These are phyloP conservation scores for Rhododendron kiyosumense DNA, from an alignment of 148 eudicot species.

Conservation along the genomic window DNA sequence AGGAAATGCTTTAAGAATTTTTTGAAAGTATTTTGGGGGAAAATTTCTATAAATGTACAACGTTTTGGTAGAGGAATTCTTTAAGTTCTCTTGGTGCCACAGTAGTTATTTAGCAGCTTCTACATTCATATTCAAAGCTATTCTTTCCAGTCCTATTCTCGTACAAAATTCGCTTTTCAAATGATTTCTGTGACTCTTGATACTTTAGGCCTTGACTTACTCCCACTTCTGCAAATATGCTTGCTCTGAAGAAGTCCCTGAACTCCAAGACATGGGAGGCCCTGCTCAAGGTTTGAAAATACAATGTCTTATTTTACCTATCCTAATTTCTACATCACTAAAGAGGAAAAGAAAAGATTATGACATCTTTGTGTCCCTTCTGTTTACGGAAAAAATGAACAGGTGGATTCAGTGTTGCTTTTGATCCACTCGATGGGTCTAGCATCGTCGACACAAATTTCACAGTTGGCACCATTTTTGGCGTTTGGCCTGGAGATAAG, in stretches of 20 bases:
- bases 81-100: background rate
- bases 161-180: background rate
- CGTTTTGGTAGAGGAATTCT: background rate
- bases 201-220: slow-evolving; percentile 67
- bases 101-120: background rate
- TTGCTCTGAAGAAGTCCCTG: slow-evolving; percentile 98
- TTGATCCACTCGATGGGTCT: slow-evolving; percentile 98
- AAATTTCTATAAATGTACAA: background rate
- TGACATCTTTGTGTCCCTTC: background rate
- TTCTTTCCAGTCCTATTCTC: background rate
- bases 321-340: background rate
- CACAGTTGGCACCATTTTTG: slow-evolving; percentile 98
- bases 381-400: slow-evolving; percentile 5
- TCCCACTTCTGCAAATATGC: slow-evolving; percentile 98
- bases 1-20: background rate
- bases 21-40: background rate
- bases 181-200: slow-evolving; percentile 1
- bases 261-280: slow-evolving; percentile 98
- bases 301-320: background rate
- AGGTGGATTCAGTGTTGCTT: slow-evolving; percentile 99
- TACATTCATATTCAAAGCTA: background rate
- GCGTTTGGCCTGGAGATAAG: slow-evolving; percentile 99
- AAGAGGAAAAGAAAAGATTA: background rate
- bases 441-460: slow-evolving; percentile 98
- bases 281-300: slow-evolving; percentile 62